A percentile compares a stretch with the other conserved stretches of the same genome.
phyloP scores from a whole-genome alignment of 2,329 filamentous ascomycete genomes.

The Neonectria punicea region DNA sequence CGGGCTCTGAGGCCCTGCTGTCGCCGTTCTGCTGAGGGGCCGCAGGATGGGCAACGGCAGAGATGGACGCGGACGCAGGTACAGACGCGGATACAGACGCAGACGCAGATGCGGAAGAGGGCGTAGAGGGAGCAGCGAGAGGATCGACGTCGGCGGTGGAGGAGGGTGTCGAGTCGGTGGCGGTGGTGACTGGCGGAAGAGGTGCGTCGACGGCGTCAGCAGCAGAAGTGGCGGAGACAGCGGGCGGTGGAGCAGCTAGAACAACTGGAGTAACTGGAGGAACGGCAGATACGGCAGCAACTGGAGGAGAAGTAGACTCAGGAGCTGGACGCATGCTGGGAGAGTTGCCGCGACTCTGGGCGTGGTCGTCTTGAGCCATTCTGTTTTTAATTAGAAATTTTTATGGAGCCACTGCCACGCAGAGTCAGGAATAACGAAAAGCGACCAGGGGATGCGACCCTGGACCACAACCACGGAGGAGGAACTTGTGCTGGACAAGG shows the following conservation, averaged over 20 bases:
- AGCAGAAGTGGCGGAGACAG: conserved; percentile 31
- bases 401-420: conserved; percentile 51
- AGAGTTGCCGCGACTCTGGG: conserved; percentile 45
- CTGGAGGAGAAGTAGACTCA: conserved; percentile 40
- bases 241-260: conserved; percentile 28
- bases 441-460: conserved; percentile 45
- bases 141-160: conserved; percentile 26
- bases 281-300: conserved; percentile 35
- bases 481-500: conserved; percentile 42
- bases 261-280: conserved; percentile 34
- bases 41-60: conserved; percentile 18
- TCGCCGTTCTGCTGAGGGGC: conserved; percentile 47
- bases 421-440: conserved; percentile 46
- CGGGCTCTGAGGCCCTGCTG: conserved; percentile 44
- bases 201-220: conserved; percentile 20
- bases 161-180: conserved; percentile 27
- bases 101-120: conserved; percentile 6
- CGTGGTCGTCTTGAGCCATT: conserved; percentile 47
- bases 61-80: conserved; percentile 5
- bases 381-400: conserved; percentile 51
- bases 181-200: conserved; percentile 29
- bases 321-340: conserved; percentile 41
- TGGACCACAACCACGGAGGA: conserved; percentile 44
- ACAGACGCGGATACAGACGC: conserved; percentile 27
- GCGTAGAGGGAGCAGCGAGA: conserved; percentile 20